Evolutionary conservation across 2,329 filamentous ascomycete species (phyloP).

Genomic region (Ophiostoma himal-ulmi): DNA sequence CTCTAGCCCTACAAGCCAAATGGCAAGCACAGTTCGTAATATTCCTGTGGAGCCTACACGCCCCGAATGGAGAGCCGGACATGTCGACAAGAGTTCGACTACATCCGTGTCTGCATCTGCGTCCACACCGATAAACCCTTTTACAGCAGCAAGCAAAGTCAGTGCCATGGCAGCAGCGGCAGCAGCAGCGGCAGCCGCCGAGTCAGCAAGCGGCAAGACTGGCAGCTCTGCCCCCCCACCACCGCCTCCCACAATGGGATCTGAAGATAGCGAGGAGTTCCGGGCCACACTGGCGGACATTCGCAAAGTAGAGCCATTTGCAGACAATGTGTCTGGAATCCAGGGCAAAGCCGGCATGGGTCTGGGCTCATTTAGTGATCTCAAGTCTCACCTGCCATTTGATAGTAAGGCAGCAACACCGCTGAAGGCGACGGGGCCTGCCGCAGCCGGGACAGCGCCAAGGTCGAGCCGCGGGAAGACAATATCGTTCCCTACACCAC

Average conservation of each 20-base stretch:
- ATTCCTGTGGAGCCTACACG: constrained; percentile 55
- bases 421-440: not conserved
- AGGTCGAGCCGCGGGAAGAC: constrained; percentile 23
- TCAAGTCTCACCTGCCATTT: constrained; percentile 54
- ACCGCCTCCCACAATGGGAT: constrained; percentile 39
- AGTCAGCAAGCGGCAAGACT: not conserved
- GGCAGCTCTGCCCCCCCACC: not conserved
- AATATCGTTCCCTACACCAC: constrained; percentile 45
- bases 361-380: constrained; percentile 49
- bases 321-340: constrained; percentile 34
- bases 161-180: constrained; percentile 25
- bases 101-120: constrained; percentile 16
- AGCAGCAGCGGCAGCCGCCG: constrained; percentile 1
- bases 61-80: constrained; percentile 54
- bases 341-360: constrained; percentile 33
- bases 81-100: constrained; percentile 33
- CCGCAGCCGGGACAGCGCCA: not conserved
- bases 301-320: constrained; percentile 51
- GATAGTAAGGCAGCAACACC: constrained; percentile 41
- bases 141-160: constrained; percentile 25
- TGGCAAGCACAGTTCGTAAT: constrained; percentile 41
- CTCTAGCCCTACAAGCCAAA: constrained; percentile 23
- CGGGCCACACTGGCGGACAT: constrained; percentile 50
- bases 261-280: constrained; percentile 53
- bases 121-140: not conserved